Evolutionary conservation across 1,284 basidiomycete genomes (phyloP).

Genomic region (Ceratobasidium sp.): DNA sequence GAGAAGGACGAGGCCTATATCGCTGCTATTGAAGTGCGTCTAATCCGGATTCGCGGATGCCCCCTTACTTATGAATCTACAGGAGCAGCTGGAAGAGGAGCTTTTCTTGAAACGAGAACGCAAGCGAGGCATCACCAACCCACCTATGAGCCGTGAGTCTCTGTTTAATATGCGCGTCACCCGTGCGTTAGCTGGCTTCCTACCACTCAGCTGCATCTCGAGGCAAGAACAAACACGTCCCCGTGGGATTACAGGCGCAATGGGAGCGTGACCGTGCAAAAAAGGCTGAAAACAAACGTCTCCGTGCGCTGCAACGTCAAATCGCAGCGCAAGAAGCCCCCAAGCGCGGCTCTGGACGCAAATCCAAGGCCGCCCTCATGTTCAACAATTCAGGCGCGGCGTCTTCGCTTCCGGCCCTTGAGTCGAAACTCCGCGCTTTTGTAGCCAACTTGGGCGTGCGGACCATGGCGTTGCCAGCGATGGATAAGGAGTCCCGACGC

Average conservation of each 20-base stretch:
- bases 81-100: conserved; percentile 56
- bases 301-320: conserved; percentile 64
- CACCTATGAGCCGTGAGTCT: conserved; percentile 66
- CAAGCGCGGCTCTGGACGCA: conserved; percentile 40
- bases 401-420: conserved; percentile 58
- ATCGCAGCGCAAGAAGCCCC: conserved; percentile 65
- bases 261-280: conserved; percentile 85
- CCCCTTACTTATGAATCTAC: conserved; percentile 58
- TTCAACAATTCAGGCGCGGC: conserved; percentile 38
- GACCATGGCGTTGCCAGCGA: conserved; percentile 77
- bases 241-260: conserved; percentile 71
- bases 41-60: background rate
- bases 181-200: conserved; percentile 50
- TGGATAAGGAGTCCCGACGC: conserved; percentile 75
- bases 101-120: conserved; percentile 55
- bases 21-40: conserved; percentile 66
- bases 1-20: conserved; percentile 74
- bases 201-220: conserved; percentile 31
- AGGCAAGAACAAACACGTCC: conserved; percentile 70
- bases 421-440: conserved; percentile 77
- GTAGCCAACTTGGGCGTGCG: conserved; percentile 62
- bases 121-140: conserved; percentile 63
- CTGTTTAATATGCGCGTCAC: conserved; percentile 47
- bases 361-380: conserved; percentile 35
- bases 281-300: conserved; percentile 81